Base-by-base conservation (phyloP, 225 moss, liverwort and hornwort species). In the Polytrichum commune region DNA sequence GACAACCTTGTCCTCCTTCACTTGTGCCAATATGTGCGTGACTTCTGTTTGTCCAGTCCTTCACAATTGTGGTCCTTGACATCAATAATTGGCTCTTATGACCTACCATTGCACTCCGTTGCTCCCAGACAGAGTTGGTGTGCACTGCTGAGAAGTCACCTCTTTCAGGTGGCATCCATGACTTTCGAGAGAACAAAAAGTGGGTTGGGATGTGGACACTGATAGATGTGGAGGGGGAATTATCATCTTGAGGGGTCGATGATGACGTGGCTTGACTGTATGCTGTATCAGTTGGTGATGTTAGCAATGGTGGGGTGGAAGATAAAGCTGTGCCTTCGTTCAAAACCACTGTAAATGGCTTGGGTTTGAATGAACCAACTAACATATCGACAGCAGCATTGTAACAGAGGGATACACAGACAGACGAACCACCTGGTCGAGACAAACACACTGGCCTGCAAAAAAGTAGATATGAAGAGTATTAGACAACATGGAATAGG, bases 341-440 rank as follows among this genome's bases (percentile, higher is more conserved):
- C 70, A 77, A 62, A 67, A 72, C 60, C 72, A 69, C 23, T 63
- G 80, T 38, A 69, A 71, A 75, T 22, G 83, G 87, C 76, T 77
- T 87, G 66, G 84, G 90, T 70, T 92, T 81, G 27, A 95, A 90
- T 18, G 90, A 92, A 29, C 87, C 95, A 24, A 92, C 92, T 57
- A 82, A 83, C 25, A 81, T 71, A 64, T 83, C 76, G 56, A 77
- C 75, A 8, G 76, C 68, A 62, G 79, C 74, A 24, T 87, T 82
- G 35, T 90, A 92, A 54, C 76, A 79, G 76, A 87, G 84, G 27
- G 95, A 92, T 2, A 89, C 81, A 71, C 95, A 95, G 23, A 90
- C 63, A 66, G 81, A 89, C 60, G 89, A 76, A 19, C 79, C 79
- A 65, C 78, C 78, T 62, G 86, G 78, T 73, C 86, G 88, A 73